Conservation (phyloP, 1,139 yeast genomes). For the Yamadazyma spencermartinsiae region DNA sequence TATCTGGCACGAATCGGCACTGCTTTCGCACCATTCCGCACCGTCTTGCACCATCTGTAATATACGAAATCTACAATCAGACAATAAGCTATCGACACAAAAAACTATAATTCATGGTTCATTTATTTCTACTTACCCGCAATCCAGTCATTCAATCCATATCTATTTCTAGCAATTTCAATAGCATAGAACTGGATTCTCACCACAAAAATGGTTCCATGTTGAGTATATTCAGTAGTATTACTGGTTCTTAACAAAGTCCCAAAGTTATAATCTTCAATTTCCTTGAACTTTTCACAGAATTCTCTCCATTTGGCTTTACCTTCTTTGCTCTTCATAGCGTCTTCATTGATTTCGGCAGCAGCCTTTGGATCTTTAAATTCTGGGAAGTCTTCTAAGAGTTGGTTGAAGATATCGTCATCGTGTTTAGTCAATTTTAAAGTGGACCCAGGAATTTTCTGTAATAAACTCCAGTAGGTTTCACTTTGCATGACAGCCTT, state of each 20-base stretch:
- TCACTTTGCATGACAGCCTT: conserved; percentile 96
- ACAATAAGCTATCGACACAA: too few species aligned
- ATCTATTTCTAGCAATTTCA: conserved; percentile 90
- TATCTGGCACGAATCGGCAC: too few species aligned
- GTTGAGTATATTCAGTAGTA: conserved; percentile 75
- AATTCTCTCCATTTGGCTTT: conserved; percentile 91
- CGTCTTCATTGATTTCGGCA: conserved; percentile 66
- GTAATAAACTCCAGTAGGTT: conserved; percentile 84
- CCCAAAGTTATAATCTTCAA: conserved; percentile 94
- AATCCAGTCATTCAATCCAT: conserved; percentile 92
- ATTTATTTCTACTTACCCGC: conserved; percentile 25
- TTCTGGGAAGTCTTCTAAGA: conserved; percentile 82
- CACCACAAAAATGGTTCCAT: conserved; percentile 84
- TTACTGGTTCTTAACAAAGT: conserved; percentile 78
- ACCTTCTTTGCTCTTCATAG: conserved; percentile 76
- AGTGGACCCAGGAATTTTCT: conserved; percentile 73
- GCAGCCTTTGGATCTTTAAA: conserved; percentile 59
- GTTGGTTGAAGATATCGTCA: conserved; percentile 73
- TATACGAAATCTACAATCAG: too few species aligned
- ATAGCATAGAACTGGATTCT: conserved; percentile 93
- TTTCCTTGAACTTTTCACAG: conserved; percentile 77
- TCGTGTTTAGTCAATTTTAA: conserved; percentile 78
- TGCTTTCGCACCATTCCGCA: too few species aligned
- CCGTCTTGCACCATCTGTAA: too few species aligned
- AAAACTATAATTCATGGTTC: background rate